Evolutionary conservation across 106 monocot species (phyloP), one percentile per base, ranked within the genome.

Genomic region (Chionographis japonica): DNA sequence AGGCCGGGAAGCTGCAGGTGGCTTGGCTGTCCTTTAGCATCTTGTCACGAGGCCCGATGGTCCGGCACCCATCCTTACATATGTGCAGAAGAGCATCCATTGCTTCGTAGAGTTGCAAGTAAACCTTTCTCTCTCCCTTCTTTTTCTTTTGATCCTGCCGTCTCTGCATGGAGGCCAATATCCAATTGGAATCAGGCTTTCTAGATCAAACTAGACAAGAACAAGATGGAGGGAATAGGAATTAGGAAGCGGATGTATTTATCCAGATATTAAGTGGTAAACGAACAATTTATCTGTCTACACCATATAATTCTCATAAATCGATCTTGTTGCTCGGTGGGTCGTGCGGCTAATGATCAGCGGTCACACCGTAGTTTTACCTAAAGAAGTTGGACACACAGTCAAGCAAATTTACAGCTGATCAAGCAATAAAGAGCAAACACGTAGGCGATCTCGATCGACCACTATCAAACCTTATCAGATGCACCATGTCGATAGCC

Each of bases 81-180:
- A 84, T 84, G 75, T 88, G 84, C 3, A 84, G 15, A 3, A 84
- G 75, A 7, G 84, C 84, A 27, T 88, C 80, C 87, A 88, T 88
- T n/a, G 80, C 87, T 50, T 80, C 77, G 17, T 80, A 16, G 1
- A 84, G 80, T 52, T 88, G 87, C 40, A 75, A 3, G 56, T 88
- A 88, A 8, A 84, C 63, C 63, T 78, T 77, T 36, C 67, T 71
- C 50, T 84, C 80, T 36, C 80, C 84, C 12, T 41, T 41, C 68
- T 56, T 78, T 55, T 74, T 77, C 40, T 41, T 15, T 52, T 49
- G 80, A 43, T 88, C 80, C 37, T 72, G 37, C 65, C 64, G 75
- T 62, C 16, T 88, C 87, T 88, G 71, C 55, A 67, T n/a, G 4
- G 5, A 54, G 12, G 39, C 6, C 14, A 17, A 42, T 1, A 63